Percentiles rank a stretch among this genome's conserved stretches.
Evolutionary conservation across 495 filamentous ascomycete species (phyloP).

Genomic region (Talaromyces stipitatus): DNA sequence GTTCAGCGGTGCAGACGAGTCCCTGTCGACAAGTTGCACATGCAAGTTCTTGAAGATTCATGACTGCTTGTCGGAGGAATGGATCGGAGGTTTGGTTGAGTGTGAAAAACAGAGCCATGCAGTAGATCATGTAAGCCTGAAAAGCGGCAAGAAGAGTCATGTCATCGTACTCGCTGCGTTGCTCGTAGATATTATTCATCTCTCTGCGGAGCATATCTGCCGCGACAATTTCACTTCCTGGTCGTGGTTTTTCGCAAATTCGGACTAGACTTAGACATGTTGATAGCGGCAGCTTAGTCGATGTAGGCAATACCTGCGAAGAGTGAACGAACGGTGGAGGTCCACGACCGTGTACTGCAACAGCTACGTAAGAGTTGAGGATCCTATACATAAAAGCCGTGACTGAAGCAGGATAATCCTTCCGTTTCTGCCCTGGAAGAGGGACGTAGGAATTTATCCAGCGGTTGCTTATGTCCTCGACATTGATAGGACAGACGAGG

Average conservation of each 20-base stretch:
- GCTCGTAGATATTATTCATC: constrained; percentile 28
- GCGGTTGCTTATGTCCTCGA: constrained; percentile 36
- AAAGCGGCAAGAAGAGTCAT: constrained; percentile 33
- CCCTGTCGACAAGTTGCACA: constrained; percentile 25
- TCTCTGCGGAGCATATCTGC: constrained; percentile 27
- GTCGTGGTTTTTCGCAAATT: constrained; percentile 29
- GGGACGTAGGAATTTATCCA: constrained; percentile 40
- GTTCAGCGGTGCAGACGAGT: constrained; percentile 34
- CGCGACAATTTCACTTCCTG: constrained; percentile 28
- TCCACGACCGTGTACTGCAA: constrained; percentile 27
- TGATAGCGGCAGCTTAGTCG: constrained; percentile 22
- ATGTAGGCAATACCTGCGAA: constrained; percentile 16
- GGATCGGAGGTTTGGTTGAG: constrained; percentile 15
- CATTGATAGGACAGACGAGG: constrained; percentile 35
- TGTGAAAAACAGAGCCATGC: constrained; percentile 34
- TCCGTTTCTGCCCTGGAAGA: constrained; percentile 26
- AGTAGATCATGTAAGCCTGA: constrained; percentile 42
- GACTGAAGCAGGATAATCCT: constrained; percentile 27
- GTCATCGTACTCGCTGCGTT: constrained; percentile 23
- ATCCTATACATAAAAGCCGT: constrained; percentile 30
- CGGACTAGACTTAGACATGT: constrained; percentile 37
- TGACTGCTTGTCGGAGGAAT: constrained; percentile 31
- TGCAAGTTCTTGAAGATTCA: constrained; percentile 38
- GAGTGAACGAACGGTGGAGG: constrained; percentile 35
- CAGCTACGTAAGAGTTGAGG: constrained; percentile 32